phyloP scores from a whole-genome alignment of 306 rosid genomes.

The Clitoria ternatea region DNA sequence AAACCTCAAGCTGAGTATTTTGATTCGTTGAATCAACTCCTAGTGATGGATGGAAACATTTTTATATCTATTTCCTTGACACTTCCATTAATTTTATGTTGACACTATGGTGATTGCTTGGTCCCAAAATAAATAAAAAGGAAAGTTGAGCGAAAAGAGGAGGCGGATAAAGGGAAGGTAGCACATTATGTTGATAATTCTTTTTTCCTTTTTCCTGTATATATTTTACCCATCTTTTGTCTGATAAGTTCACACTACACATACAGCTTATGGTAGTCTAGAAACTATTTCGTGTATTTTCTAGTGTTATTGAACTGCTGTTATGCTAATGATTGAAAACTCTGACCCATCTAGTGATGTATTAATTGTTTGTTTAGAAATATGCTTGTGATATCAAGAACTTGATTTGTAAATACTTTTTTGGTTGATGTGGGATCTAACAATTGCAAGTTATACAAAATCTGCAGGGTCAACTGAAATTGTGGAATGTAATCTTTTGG shows the following conservation, averaged over 20 bases:
- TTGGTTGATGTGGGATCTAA: conserved; percentile 23
- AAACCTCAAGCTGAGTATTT: neutral
- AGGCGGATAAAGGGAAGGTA: neutral
- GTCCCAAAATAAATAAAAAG: neutral
- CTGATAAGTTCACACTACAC: neutral
- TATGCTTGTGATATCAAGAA: conserved; percentile 1
- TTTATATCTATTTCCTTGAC: neutral
- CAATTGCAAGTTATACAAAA: conserved; percentile 11
- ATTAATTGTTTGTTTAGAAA: conserved; percentile 4
- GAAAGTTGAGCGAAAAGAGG: neutral
- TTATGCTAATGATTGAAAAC: conserved; percentile 2
- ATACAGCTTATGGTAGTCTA: neutral
- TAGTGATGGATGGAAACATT: neutral
- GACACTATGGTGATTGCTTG: neutral
- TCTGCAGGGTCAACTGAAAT: conserved; percentile 34
- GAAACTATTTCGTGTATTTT: neutral
- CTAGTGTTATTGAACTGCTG: neutral
- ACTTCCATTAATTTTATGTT: neutral
- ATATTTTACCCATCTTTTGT: conserved; percentile 2
- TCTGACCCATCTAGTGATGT: neutral
- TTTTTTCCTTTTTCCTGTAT: neutral
- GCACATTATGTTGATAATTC: neutral
- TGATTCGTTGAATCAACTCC: neutral
- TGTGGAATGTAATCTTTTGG: conserved; percentile 2
- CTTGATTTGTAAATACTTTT: neutral